Base-by-base conservation (phyloP, 371 early-diverging fungal species). In the Circinella minor region DNA sequence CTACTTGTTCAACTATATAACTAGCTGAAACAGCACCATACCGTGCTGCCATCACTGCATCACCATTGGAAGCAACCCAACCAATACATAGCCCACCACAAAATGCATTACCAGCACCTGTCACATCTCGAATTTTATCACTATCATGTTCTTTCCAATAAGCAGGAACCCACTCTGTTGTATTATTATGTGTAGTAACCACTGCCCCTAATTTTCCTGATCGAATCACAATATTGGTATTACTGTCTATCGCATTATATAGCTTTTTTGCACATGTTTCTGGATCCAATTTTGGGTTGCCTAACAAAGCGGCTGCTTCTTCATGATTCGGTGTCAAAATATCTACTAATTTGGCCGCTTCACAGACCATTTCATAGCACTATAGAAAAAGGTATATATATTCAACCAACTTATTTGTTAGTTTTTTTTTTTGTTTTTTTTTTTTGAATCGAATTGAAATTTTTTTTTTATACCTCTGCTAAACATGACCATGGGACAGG, bases 101-200 rank as follows among this genome's bases (percentile, higher is more conserved):
- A 59, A 83, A 85, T 0, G 83, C 74, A 70, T 85, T 85, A 3
- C 86, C 86, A 15, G 83, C 83, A 5, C 86, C 86, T 63, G 83
- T 83, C 1, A 83, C 84, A 65, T 85, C 86, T 0, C 63, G 62
- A 4, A 83, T 73, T 8, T 63, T 73, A 6, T 54, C 51, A 15
- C 65, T 54, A 4, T 71, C 69, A 36, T 68, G 57, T 51, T 57
- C 57, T 11, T 69, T 55, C 81, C 80, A 79, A 65, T 81, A 82
- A 5, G 80, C 81, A 9, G 81, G 80, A 4, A 77, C 64, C 82
- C 82, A 82, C 8, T n/a, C 43, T 0, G 37, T 65, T 4, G 37
- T 65, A 14, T 37, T 36, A n/a, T 47, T 54, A 2, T 37, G 57
- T 15, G 62, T 61, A 9, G 17, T 17, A 37, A 69, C 72, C 20